Percentiles rank a stretch among this genome's conserved stretches.
Conservation (phyloP, 495 filamentous ascomycete genomes). For the Chlorociboria aeruginascens region DNA sequence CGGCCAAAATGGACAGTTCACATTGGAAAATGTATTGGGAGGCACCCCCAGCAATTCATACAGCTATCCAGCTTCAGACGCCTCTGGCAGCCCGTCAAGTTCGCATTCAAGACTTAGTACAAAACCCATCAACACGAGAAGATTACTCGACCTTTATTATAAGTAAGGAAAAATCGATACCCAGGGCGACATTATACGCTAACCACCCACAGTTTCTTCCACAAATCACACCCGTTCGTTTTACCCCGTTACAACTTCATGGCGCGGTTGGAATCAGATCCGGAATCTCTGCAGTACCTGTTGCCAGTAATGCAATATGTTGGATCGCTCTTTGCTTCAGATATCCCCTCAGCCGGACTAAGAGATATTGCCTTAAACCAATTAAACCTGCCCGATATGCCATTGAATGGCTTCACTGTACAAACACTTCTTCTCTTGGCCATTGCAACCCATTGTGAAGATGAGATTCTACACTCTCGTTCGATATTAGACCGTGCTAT, state of each 20-base stretch:
- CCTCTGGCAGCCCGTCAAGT: not conserved
- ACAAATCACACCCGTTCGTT: conserved; percentile 46
- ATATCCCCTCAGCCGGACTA: conserved; percentile 27
- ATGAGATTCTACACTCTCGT: conserved; percentile 41
- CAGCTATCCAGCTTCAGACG: not conserved
- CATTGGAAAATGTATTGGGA: not conserved
- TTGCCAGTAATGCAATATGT: conserved; percentile 46
- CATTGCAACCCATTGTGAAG: conserved; percentile 52
- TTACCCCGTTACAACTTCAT: conserved; percentile 33
- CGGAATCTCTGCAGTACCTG: conserved; percentile 25
- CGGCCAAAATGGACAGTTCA: not conserved
- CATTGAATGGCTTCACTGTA: conserved; percentile 44
- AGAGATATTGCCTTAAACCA: conserved; percentile 29
- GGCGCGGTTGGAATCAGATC: conserved; percentile 17
- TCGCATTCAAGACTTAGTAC: not conserved
- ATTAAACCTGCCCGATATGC: conserved; percentile 27
- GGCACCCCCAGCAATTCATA: not conserved
- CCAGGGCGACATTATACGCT: not conserved
- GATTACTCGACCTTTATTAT: not conserved
- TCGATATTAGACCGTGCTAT: conserved; percentile 46
- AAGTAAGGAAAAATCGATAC: not conserved
- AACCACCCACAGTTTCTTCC: conserved; percentile 30
- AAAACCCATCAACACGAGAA: not conserved
- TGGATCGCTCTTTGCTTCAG: conserved; percentile 34
- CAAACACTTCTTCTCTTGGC: conserved; percentile 56